Conservation (phyloP, 1,284 basidiomycete genomes). For the Neolentinus lepideus region DNA sequence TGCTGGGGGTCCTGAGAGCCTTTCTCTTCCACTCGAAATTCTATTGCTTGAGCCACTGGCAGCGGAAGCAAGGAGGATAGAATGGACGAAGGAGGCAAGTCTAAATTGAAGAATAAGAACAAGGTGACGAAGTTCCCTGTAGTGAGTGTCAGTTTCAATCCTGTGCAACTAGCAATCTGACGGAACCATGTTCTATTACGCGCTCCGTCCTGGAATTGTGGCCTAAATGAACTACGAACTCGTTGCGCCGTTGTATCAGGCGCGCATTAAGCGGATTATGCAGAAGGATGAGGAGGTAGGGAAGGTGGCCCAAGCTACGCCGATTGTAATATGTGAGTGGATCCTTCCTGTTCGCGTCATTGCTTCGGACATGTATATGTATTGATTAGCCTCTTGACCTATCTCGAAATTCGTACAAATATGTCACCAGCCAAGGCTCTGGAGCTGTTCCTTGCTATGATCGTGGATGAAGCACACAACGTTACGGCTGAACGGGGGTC, state of each 20-base stretch:
- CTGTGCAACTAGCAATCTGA: neutral
- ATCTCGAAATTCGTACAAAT: neutral
- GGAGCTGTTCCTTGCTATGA: conserved; percentile 86
- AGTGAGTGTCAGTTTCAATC: conserved; percentile 30
- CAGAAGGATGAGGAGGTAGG: conserved; percentile 99
- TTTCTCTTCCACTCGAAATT: too few relatives aligned
- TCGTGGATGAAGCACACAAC: conserved; percentile 81
- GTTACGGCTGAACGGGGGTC: conserved; percentile 79
- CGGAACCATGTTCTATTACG: neutral
- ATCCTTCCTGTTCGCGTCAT: conserved; percentile 8
- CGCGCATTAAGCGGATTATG: conserved; percentile 99
- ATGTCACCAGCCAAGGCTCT: conserved; percentile 79
- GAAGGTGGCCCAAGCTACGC: conserved; percentile 96
- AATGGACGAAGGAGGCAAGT: neutral
- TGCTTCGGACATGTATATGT: neutral
- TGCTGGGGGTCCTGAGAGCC: too few relatives aligned
- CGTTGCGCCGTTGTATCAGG: conserved; percentile 43
- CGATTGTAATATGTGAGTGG: conserved; percentile 91
- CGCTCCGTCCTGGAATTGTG: neutral
- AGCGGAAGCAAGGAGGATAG: too few relatives aligned
- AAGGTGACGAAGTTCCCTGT: conserved; percentile 84
- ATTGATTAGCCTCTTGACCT: conserved; percentile 1
- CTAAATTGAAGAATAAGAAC: conserved; percentile 73
- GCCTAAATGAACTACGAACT: neutral
- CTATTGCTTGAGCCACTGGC: too few relatives aligned